Evolutionary conservation across 768 basidiomycete genomes (phyloP).

Genomic region (Russula sp.): DNA sequence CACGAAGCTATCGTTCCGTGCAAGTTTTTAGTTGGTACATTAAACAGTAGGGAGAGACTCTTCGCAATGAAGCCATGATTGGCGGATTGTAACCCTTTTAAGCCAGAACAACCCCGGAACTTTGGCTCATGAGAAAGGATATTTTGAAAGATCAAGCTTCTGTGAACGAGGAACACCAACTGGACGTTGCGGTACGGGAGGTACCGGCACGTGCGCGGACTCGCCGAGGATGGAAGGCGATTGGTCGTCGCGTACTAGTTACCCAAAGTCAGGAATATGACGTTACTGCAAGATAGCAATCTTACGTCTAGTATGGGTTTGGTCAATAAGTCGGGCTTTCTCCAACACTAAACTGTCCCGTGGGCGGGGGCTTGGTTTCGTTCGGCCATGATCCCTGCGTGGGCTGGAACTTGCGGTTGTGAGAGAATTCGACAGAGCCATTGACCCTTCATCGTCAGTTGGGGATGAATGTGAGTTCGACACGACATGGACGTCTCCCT

Average conservation of each 20-base stretch:
- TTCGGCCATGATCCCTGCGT: slow-evolving; percentile 5
- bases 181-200: slow-evolving; percentile 27
- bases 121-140: slow-evolving; percentile 27
- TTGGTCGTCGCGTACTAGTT: slow-evolving; percentile 14
- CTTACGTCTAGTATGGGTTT: slow-evolving; percentile 30
- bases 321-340: slow-evolving; percentile 17
- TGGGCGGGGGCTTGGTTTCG: slow-evolving; percentile 6
- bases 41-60: not conserved
- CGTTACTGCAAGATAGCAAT: slow-evolving; percentile 30
- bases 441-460: not conserved
- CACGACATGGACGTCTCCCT: not conserved
- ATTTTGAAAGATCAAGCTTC: slow-evolving; percentile 31
- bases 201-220: slow-evolving; percentile 31
- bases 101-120: not conserved
- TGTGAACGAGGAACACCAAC: slow-evolving; percentile 22
- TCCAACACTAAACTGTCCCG: slow-evolving; percentile 27
- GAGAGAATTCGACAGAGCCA: not conserved
- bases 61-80: not conserved
- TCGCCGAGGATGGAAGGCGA: slow-evolving; percentile 3
- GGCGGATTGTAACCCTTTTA: not conserved
- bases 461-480: not conserved
- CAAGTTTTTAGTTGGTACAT: not conserved
- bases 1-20: not conserved
- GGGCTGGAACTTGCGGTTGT: not conserved
- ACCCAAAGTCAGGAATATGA: slow-evolving; percentile 23